Percentiles rank a stretch among this genome's conserved stretches.
phyloP scores from a whole-genome alignment of 1,284 basidiomycete genomes.

The Ceratobasidium sp. region DNA sequence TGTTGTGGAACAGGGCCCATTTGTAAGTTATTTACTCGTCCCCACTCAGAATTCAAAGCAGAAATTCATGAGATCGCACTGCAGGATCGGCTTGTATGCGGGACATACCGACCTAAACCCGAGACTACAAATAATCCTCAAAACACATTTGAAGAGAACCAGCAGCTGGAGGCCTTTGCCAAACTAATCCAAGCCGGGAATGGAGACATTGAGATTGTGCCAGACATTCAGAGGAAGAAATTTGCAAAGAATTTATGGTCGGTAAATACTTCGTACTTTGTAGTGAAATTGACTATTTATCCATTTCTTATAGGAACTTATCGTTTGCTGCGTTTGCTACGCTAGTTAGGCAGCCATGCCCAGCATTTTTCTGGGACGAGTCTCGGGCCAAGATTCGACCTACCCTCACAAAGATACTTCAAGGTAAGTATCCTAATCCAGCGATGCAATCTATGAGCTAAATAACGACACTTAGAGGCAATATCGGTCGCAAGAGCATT shows the following conservation, averaged over 20 bases:
- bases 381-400: slow-evolving; percentile 52
- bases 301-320: slow-evolving; percentile 62
- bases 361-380: slow-evolving; percentile 63
- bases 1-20: slow-evolving; percentile 66
- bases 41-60: background rate
- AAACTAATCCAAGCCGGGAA: slow-evolving; percentile 66
- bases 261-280: slow-evolving; percentile 6
- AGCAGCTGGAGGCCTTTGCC: slow-evolving; percentile 59
- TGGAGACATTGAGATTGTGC: slow-evolving; percentile 64
- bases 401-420: slow-evolving; percentile 57
- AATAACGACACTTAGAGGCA: slow-evolving; percentile 65
- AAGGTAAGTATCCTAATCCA: slow-evolving; percentile 56
- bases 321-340: slow-evolving; percentile 69
- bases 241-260: slow-evolving; percentile 74
- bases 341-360: slow-evolving; percentile 66
- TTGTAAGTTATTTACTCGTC: slow-evolving; percentile 58
- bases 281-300: background rate
- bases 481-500: slow-evolving; percentile 62
- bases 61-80: background rate
- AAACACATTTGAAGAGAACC: slow-evolving; percentile 59
- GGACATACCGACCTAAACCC: slow-evolving; percentile 67
- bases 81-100: slow-evolving; percentile 69
- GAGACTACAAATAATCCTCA: slow-evolving; percentile 54
- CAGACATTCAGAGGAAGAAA: slow-evolving; percentile 73
- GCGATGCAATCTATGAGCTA: slow-evolving; percentile 62